Conservation (phyloP, 192 early-diverging fungal genomes). For the Coemansia sp. region DNA sequence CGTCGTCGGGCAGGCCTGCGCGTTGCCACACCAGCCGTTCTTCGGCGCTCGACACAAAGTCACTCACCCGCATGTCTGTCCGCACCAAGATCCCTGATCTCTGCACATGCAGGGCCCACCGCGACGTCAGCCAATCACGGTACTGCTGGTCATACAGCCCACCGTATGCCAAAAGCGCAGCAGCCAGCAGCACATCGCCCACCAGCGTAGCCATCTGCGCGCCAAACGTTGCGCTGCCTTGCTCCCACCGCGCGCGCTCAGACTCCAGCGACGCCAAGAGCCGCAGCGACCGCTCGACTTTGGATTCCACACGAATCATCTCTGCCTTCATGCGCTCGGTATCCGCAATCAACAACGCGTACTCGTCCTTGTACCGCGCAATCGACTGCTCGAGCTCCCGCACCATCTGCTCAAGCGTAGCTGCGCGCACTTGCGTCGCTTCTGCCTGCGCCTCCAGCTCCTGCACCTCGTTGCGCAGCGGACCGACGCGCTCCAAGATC, state of each 20-base stretch:
- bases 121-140: slow-evolving; percentile 73
- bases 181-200: slow-evolving; percentile 89
- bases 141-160: slow-evolving; percentile 99
- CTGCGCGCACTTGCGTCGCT: slow-evolving; percentile 68
- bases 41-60: slow-evolving; percentile 90
- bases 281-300: slow-evolving; percentile 88
- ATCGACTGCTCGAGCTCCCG: slow-evolving; percentile 84
- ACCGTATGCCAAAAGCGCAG: slow-evolving; percentile 95
- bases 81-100: slow-evolving; percentile 56
- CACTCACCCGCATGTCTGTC: slow-evolving; percentile 77
- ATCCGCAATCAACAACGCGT: slow-evolving; percentile 93
- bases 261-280: slow-evolving; percentile 87
- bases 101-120: slow-evolving; percentile 72
- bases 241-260: slow-evolving; percentile 92
- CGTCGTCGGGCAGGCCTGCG: slow-evolving; percentile 80
- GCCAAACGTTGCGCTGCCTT: slow-evolving; percentile 86
- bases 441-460: slow-evolving; percentile 78
- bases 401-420: slow-evolving; percentile 76
- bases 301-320: slow-evolving; percentile 89
- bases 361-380: slow-evolving; percentile 93
- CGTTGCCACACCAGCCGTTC: slow-evolving; percentile 89
- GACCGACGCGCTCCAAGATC: slow-evolving; percentile 94
- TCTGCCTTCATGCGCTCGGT: slow-evolving; percentile 86
- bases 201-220: slow-evolving; percentile 97
- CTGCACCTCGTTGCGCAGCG: slow-evolving; percentile 89